Evolutionary conservation across 148 eudicot species (phyloP), one percentile per base, ranked within the genome.

Genomic region (Camellia japonica): DNA sequence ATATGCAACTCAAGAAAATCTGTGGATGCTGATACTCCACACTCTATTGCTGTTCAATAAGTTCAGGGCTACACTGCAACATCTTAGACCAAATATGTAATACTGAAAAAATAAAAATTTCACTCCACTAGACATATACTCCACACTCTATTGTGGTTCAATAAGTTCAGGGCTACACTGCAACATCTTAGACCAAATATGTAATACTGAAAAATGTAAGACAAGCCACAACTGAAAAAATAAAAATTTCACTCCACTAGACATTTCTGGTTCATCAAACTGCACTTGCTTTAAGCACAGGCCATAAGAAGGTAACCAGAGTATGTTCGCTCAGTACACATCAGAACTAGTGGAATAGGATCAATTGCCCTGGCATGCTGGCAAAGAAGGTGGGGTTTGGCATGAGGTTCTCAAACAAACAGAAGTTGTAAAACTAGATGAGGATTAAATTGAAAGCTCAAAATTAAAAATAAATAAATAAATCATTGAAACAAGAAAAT

Each of bases 341-440:
- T 16, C 66, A 56, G 65, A 74, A 74, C 66, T 59, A 74, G 77
- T 7, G n/a, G 30, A 74, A 74, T 41, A 23, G 65, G 14, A 74
- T 56, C 51, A 56, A 43, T 59, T 7, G 51, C 65, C 65, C 15
- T 58, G 58, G 56, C 64, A 38, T 38, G 20, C 20, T 56, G 15
- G 41, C 7, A 19, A 44, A 44, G 52, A 9, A 52, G 19, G 3
- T 63, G 51, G 2, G 6, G 11, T 5, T 13, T 5, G 51, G 41
- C 77, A 56, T n/a, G 49, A 14, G 66, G 41, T 73, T 12, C 60
- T 54, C 59, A 71, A 20, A 51, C 38, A 49, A 71, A 14, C 2
- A n/a, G 14, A 14, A 23, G 20, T 10, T 49, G 3, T 16, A 65
- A 19, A 64, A 49, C 47, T 14, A 58, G 44, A 67, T 77, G 18